These are phyloP conservation scores for Rauvolfia tetraphylla DNA, from an alignment of 257 asterid species.

Conservation along the genomic window DNA sequence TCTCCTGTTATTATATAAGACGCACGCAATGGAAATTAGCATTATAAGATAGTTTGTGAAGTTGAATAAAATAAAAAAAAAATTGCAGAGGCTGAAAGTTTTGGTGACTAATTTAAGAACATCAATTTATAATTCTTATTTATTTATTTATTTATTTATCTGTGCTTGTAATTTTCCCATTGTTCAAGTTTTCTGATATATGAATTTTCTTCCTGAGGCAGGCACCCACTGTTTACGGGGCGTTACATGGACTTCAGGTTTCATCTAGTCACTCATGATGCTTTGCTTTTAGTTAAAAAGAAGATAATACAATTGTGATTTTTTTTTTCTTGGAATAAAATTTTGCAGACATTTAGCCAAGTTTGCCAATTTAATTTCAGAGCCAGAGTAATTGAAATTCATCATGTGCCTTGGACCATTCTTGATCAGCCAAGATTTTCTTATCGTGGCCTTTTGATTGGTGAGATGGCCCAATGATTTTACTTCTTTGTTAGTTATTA, in stretches of 20 bases:
- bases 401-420: conserved; percentile 81
- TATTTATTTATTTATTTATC: too few species aligned
- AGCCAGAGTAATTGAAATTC: conserved; percentile 54
- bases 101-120: neutral
- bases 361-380: conserved; percentile 55
- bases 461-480: conserved; percentile 32
- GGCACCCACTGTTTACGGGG: conserved; percentile 94
- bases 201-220: conserved; percentile 34
- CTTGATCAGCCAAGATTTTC: conserved; percentile 83
- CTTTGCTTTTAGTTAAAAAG: conserved; percentile 3
- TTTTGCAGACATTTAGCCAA: conserved; percentile 90
- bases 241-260: conserved; percentile 90
- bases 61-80: neutral
- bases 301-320: conserved; percentile 6
- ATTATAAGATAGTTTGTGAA: neutral
- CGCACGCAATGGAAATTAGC: neutral
- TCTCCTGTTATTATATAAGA: neutral
- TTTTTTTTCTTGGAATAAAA: conserved; percentile 16
- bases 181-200: neutral
- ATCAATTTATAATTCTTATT: neutral
- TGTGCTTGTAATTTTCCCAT: neutral
- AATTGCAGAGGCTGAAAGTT: neutral
- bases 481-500: neutral
- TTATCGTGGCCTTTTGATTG: conserved; percentile 87
- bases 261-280: conserved; percentile 11